Base-by-base conservation (phyloP, 2,329 filamentous ascomycete genomes). In the Diaporthe sp. region DNA sequence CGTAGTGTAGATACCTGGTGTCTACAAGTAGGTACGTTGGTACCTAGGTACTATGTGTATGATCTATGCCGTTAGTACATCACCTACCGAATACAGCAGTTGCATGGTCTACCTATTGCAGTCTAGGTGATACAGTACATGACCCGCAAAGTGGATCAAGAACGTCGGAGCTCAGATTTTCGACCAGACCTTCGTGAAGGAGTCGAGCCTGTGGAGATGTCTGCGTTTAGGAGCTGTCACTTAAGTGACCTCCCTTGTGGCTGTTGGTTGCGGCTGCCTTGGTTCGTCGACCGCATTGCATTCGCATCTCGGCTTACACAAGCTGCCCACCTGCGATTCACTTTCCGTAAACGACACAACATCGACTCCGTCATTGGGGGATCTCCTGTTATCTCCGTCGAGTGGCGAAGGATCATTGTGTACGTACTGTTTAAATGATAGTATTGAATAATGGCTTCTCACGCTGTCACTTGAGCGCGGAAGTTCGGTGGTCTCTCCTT, bases 331-430 rank as follows among this genome's bases (percentile, higher is more conserved):
- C 46, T 25, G n/a, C 46, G 46, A 68, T 19, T 53, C 65, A 19
- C 31, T 68, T 68, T 39, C 49, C 49, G 65, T 42, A 69, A 55
- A 25, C 22, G 65, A 68, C 31, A 19, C 46, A 42, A 28, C 13
- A 25, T 39, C 13, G 46, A 10, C 4, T 31, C 34, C 9, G 15
- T 55, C 65, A 39, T 25, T 46, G 31, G 28, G 22, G 10, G 9
- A 17, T 10, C 1, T 28, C 15, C 19, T n/a, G 2, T 39, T 7
- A 25, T 28, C 34, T 42, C 46, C n/a, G 8, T n/a, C n/a, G 13
- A 55, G 49, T 55, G 49, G n/a, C n/a, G 19, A 28, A 28, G 19
- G n/a, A 22, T n/a, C 10, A 42, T 31, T 55, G 42, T 15, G 42
- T 42, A 25, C 34, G 34, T 69, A 42, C 49, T 28, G 9, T 53